These are phyloP conservation scores for Apiospora sp. DNA, from an alignment of 2,329 filamentous ascomycete genomes.

Conservation along the genomic window DNA sequence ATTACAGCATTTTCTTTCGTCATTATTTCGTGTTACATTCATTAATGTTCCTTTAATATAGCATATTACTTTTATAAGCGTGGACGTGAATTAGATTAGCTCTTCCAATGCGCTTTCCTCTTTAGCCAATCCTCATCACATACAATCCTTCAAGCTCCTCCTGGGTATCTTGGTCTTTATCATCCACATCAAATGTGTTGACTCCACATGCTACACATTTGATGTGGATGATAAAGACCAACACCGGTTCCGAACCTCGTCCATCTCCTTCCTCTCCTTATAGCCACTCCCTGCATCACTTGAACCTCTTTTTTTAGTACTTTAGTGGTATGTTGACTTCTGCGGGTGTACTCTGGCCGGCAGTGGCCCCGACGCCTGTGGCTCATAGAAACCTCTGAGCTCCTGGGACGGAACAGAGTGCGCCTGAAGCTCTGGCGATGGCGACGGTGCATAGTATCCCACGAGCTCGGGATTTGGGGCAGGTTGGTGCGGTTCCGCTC, in stretches of 20 bases:
- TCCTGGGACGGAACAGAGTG: slow-evolving; percentile 28
- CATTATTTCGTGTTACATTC: background rate
- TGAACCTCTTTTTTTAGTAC: background rate
- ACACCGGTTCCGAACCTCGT: background rate
- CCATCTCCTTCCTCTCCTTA: background rate
- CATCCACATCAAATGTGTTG: background rate
- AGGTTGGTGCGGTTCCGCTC: slow-evolving; percentile 11
- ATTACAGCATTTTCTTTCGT: background rate
- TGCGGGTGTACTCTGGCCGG: background rate
- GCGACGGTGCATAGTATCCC: slow-evolving; percentile 37
- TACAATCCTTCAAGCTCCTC: background rate
- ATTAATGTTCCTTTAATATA: background rate
- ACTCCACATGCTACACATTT: too few relatives aligned
- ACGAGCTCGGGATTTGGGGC: slow-evolving; percentile 33
- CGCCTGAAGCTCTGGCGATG: slow-evolving; percentile 26
- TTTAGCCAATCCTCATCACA: background rate
- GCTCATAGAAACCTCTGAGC: slow-evolving; percentile 35
- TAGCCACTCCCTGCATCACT: background rate
- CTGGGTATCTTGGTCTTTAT: background rate
- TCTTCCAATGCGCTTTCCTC: background rate
- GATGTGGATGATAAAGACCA: too few relatives aligned
- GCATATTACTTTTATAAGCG: too few relatives aligned
- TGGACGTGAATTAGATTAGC: background rate
- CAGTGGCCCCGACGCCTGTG: background rate
- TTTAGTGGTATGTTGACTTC: slow-evolving; percentile 15